Percentiles rank a stretch among this genome's conserved stretches.
Conservation (phyloP, 768 basidiomycete species). For the Trametes cinnabarina region DNA sequence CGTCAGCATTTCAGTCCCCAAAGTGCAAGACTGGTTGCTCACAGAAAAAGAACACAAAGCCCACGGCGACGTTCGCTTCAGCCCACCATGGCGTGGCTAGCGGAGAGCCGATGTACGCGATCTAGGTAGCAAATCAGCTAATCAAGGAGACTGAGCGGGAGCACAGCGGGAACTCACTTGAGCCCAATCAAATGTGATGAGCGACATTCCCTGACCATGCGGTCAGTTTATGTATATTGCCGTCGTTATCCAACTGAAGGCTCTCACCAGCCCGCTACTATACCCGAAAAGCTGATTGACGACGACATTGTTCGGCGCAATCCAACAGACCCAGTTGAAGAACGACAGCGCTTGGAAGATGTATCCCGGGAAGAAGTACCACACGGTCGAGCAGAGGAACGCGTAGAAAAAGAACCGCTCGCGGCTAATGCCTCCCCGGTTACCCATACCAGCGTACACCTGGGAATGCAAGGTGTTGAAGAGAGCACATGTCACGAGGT, state of each 20-base stretch:
- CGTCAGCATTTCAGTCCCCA: neutral
- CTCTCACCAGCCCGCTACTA: constrained; percentile 16
- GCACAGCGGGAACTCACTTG: constrained; percentile 6
- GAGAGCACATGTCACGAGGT: constrained; percentile 69
- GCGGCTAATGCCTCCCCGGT: constrained; percentile 60
- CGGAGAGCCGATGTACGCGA: constrained; percentile 65
- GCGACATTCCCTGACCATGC: constrained; percentile 46
- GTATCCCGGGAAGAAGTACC: constrained; percentile 74
- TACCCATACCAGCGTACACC: constrained; percentile 61
- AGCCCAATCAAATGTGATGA: constrained; percentile 78
- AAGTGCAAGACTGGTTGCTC: constrained; percentile 13
- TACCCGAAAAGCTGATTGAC: constrained; percentile 58
- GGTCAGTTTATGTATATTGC: constrained; percentile 20
- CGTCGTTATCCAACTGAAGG: neutral
- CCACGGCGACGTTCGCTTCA: constrained; percentile 59
- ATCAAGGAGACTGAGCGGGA: too few species aligned
- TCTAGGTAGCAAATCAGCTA: constrained; percentile 32
- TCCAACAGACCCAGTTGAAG: constrained; percentile 79
- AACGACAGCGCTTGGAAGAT: constrained; percentile 79
- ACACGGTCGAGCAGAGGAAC: constrained; percentile 54
- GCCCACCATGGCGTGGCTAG: constrained; percentile 79
- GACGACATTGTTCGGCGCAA: constrained; percentile 39
- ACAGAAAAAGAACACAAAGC: constrained; percentile 47
- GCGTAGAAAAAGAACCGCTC: constrained; percentile 75
- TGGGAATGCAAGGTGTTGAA: constrained; percentile 80